A percentile compares a stretch with the other conserved stretches of the same genome.
phyloP scores from a whole-genome alignment of 257 asterid species.

The Perilla frutescens region DNA sequence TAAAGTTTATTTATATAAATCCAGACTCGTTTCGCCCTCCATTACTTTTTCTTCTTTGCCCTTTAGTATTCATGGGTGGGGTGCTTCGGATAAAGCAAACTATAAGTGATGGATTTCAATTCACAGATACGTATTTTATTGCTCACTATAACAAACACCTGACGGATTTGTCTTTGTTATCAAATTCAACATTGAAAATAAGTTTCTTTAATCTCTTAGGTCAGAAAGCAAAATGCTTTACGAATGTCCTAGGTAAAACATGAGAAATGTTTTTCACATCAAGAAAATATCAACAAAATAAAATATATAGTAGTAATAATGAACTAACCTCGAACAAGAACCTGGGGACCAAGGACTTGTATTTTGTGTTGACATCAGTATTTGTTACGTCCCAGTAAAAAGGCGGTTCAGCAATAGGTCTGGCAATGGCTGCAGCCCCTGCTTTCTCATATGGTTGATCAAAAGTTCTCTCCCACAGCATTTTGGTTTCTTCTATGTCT shows the following conservation, averaged over 20 bases:
- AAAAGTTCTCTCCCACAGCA: conserved; percentile 76
- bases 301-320: background rate
- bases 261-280: background rate
- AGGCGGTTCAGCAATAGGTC: conserved; percentile 51
- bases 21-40: too few relatives aligned
- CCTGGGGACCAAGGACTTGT: conserved; percentile 77
- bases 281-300: background rate
- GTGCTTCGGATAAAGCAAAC: too few relatives aligned
- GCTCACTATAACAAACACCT: too few relatives aligned
- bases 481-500: conserved; percentile 54
- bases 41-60: too few relatives aligned
- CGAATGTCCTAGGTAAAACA: background rate
- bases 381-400: conserved; percentile 69
- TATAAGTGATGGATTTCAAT: too few relatives aligned
- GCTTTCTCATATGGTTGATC: conserved; percentile 89
- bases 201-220: too few relatives aligned
- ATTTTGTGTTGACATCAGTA: conserved; percentile 69
- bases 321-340: conserved; percentile 82
- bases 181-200: too few relatives aligned
- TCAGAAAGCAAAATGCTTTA: too few relatives aligned
- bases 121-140: too few relatives aligned
- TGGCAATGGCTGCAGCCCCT: conserved; percentile 58
- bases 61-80: too few relatives aligned
- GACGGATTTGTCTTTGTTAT: too few relatives aligned
- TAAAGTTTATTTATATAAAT: too few relatives aligned